A percentile compares a stretch with the other conserved stretches of the same genome.
These are phyloP conservation scores for Boletus pseudo-olivaceus DNA, from an alignment of 768 basidiomycete genomes.

Conservation along the genomic window DNA sequence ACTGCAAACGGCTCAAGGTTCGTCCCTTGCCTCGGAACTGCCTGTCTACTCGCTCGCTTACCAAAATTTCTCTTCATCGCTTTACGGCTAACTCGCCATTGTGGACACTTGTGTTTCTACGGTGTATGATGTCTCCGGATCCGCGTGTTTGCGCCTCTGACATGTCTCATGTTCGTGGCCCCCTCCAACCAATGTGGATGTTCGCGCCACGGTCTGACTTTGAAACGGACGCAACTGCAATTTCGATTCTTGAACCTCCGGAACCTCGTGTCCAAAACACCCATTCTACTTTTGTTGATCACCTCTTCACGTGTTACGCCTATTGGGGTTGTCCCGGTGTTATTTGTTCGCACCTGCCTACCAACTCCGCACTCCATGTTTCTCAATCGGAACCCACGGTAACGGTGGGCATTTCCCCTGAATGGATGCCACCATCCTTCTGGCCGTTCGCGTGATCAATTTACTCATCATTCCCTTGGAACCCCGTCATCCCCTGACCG, in stretches of 20 bases:
- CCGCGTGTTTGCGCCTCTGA: constrained; percentile 9
- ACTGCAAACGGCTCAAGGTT: constrained; percentile 88
- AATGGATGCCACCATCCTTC: constrained; percentile 1
- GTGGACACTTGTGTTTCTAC: constrained; percentile 4
- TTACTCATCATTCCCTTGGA: constrained; percentile 2
- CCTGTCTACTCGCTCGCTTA: constrained; percentile 19
- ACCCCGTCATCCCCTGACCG: constrained; percentile 1
- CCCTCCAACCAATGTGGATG: neutral
- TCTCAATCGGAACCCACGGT: constrained; percentile 16
- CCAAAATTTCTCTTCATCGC: constrained; percentile 9
- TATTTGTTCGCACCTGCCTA: neutral
- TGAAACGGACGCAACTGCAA: constrained; percentile 19
- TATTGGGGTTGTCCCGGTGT: neutral
- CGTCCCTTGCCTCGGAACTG: constrained; percentile 22
- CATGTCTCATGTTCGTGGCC: constrained; percentile 9
- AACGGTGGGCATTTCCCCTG: neutral
- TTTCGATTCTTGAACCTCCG: constrained; percentile 25
- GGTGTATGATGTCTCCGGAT: constrained; percentile 20
- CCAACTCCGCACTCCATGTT: neutral
- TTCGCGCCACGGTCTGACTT: constrained; percentile 7
- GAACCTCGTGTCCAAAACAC: constrained; percentile 22
- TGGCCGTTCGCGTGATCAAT: neutral
- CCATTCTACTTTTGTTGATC: constrained; percentile 5
- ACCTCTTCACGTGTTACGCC: neutral
- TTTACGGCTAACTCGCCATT: constrained; percentile 6